Base-by-base conservation (phyloP, 345 rosid genomes). In the Hibiscus mutabilis region DNA sequence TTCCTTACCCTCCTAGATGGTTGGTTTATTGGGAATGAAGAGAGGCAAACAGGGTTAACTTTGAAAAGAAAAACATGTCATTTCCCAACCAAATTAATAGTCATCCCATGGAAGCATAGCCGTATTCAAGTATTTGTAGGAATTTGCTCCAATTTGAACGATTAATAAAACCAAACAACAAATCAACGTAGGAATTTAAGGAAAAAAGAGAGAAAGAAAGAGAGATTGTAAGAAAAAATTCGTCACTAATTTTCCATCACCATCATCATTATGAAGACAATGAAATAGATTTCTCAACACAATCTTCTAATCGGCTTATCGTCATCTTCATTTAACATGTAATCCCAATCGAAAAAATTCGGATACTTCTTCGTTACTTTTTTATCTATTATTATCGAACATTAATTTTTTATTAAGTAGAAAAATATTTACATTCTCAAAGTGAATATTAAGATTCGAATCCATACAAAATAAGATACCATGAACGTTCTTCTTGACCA, bases 171-270 rank as follows among this genome's bases (percentile, higher is more conserved):
- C 59, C 47, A 47, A 60, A 60, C 47, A 72, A 29, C 14, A 31
- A 72, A 3, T 35, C 40, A 65, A 64, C 70, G 57, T 64, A 40
- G 21, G 25, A 53, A 53, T 53, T 73, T 37, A 55, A 24, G 64
- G 44, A 7, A 59, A 72, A 29, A 22, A 47, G 8, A 31, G 5
- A 4, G 35, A 31, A 33, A 33, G 35, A 31, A 31, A 31, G 5
- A 31, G 35, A 31, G 5, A 4, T 31, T 31, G 29, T 3, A 27
- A 27, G 29, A 27, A 27, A 27, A 27, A 27, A n/a, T 2, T 27
- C 29, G 29, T 27, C 29, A 27, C 29, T 27, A 27, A 27, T 27
- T 35, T 53, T 29, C 55, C 42, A 27, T 16, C 18, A 14, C 3
- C 70, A 11, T 44, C 37, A 66, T 46, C 6, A 66, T 66, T 15